These are phyloP conservation scores for Coemansia sp. DNA, from an alignment of 371 early-diverging fungal species.

Conservation along the genomic window DNA sequence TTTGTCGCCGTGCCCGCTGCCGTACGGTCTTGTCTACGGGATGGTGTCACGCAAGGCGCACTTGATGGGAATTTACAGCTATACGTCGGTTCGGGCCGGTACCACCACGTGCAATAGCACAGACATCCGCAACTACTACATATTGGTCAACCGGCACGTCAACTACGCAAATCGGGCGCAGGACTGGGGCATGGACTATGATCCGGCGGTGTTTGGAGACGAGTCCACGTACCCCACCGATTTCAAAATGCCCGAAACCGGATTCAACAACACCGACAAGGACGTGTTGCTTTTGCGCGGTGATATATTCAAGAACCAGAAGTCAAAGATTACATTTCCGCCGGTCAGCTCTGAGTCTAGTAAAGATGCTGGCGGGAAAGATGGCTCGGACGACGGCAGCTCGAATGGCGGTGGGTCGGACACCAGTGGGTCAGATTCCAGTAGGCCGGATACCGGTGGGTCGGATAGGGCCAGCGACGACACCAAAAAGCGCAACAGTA, in stretches of 20 bases:
- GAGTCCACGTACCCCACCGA: no score
- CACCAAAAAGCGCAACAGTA: not conserved
- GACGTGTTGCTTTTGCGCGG: not conserved
- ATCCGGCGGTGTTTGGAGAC: no score
- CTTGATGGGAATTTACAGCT: slow-evolving; percentile 20
- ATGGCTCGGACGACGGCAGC: not conserved
- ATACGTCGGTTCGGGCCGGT: not conserved
- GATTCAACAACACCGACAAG: no score
- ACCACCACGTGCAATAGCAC: not conserved
- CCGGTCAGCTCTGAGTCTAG: not conserved
- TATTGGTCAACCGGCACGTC: not conserved
- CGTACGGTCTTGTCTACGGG: slow-evolving; percentile 3
- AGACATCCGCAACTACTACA: not conserved
- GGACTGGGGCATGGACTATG: no score
- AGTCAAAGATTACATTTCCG: not conserved
- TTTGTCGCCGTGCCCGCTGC: not conserved
- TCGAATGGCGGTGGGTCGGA: not conserved
- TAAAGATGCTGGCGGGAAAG: not conserved
- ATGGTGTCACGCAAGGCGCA: not conserved
- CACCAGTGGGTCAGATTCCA: no score
- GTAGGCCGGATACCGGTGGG: no score
- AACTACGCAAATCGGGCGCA: no score
- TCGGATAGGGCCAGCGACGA: not conserved
- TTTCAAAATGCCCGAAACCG: no score
- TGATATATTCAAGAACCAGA: not conserved